Base-by-base conservation (phyloP, 305 asterid genomes). In the Fraxinus baroniana region DNA sequence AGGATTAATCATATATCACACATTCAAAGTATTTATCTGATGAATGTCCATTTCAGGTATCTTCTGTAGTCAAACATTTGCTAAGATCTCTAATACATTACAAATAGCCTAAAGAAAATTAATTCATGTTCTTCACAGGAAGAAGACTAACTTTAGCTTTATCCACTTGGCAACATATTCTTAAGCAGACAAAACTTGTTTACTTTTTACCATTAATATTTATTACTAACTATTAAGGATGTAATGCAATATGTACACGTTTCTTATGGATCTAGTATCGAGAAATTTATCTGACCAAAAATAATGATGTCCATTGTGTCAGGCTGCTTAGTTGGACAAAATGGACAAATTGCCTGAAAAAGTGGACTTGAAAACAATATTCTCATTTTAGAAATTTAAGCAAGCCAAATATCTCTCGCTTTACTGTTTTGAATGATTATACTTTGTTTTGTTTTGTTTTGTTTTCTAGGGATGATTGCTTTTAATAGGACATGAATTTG, bases 101-200 rank as follows among this genome's bases (percentile, higher is more conserved):
- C 30, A 68, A 68, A 28, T 12, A 68, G n/a, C 36, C 74, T 9
- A 66, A 28, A 68, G 37, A 4, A 68, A 68, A 28, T 68, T 68
- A 68, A 68, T 66, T 66, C 17, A 2, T 1, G 32, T 18, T 62
- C 71, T 22, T 30, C 5, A 18, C 26, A 18, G 66, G 71, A 20
- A 62, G 71, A 62, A 62, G 71, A 62, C 71, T 62, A 62, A 22
- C 71, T 62, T 62, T 60, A 60, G 30, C 71, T 60, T 60, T 60
- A 60, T 60, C 30, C 30, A 60, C 30, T 22, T 18, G 71, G 71
- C 32, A 60, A 22, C 22, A 60, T 20, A 60, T 18, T 60, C 32
- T 62, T 62, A 22, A 62, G 30, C 33, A 4, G 33, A 62, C 33
- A 22, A 62, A 62, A 62, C 71, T 6, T 20, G 15, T 62, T 22